Base-by-base conservation (phyloP, 1,284 basidiomycete genomes). In the Cryptococcus neoformans region DNA sequence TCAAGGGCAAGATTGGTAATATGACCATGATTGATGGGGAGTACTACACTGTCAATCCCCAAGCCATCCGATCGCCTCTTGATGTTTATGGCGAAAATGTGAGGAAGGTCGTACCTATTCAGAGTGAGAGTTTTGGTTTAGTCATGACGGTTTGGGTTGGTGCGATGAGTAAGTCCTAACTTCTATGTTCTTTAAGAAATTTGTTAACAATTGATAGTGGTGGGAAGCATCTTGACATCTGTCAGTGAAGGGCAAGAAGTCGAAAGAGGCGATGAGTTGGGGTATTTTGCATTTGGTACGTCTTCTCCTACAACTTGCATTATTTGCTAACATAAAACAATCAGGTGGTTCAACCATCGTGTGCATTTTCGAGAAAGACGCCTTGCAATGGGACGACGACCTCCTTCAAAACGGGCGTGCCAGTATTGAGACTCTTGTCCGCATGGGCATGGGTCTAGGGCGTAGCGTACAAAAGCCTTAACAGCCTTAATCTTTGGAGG, bases 71-170 rank as follows among this genome's bases (percentile, higher is more conserved):
- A 51, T 72, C 72, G 6, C 67, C 65, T 14, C 79, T 98, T 28
- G 94, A 98, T 66, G 91, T 98, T 4, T 98, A 94, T 64, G 92
- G 92, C 34, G 94, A 97, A 77, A 99, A 98, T 66, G 88, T 82
- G 4, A 82, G 93, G 38, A 91, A 91, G 80, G 86, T 96, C 48
- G 88, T 94, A 1, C 88, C 89, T 0, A 92, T 95, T 53, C 86
- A 94, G 61, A 91, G 85, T 60, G 85, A 86, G 0, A 84, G 87
- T 53, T 95, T 95, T 70, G 92, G 93, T 2, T 83, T 86, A 0
- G 90, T 95, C 37, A 90, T 93, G 85, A 87, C 86, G 2, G 89
- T 93, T 7, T 94, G 89, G 70, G 81, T 94, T 6, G 91, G 90
- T 12, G 91, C 91, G 1, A 93, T 94, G 91, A 93, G 76, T 78